Evolutionary conservation across 163 green algal species (phyloP).

Genomic region (Volvox carteri): DNA sequence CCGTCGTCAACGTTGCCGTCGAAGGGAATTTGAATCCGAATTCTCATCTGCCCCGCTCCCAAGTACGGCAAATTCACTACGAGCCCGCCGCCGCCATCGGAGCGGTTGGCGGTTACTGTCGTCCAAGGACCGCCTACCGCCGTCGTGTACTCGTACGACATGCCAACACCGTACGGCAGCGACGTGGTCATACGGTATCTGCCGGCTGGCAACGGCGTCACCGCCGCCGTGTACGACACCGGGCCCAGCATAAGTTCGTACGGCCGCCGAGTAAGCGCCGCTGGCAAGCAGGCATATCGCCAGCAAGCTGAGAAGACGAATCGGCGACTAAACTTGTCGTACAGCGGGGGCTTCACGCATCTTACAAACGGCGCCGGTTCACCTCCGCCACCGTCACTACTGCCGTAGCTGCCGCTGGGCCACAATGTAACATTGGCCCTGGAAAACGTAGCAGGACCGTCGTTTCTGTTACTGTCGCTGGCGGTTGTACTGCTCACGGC

Average conservation of each 20-base stretch:
- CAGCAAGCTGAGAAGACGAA: conserved; percentile 19
- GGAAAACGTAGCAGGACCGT: no score
- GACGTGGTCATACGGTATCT: background rate
- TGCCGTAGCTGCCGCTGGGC: background rate
- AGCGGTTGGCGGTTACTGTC: background rate
- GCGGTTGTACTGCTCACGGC: background rate
- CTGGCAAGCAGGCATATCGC: conserved; percentile 44
- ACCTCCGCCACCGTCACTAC: background rate
- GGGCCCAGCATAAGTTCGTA: conserved; percentile 31
- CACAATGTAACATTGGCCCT: background rate
- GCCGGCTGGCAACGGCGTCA: background rate
- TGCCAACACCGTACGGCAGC: background rate
- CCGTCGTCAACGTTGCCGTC: background rate
- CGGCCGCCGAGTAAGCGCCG: background rate
- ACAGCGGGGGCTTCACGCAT: background rate
- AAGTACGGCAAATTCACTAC: conserved; percentile 5
- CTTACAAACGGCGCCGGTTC: background rate
- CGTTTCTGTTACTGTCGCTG: background rate
- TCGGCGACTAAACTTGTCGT: background rate
- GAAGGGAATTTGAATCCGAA: conserved; percentile 29
- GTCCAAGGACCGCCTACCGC: background rate
- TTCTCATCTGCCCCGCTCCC: conserved; percentile 3
- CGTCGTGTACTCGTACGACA: conserved; percentile 15
- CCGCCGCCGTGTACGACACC: background rate
- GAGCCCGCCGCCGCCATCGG: background rate